A percentile compares a stretch with the other conserved stretches of the same genome.
phyloP scores from a whole-genome alignment of 2,329 filamentous ascomycete species.

The Colletotrichum sp. region DNA sequence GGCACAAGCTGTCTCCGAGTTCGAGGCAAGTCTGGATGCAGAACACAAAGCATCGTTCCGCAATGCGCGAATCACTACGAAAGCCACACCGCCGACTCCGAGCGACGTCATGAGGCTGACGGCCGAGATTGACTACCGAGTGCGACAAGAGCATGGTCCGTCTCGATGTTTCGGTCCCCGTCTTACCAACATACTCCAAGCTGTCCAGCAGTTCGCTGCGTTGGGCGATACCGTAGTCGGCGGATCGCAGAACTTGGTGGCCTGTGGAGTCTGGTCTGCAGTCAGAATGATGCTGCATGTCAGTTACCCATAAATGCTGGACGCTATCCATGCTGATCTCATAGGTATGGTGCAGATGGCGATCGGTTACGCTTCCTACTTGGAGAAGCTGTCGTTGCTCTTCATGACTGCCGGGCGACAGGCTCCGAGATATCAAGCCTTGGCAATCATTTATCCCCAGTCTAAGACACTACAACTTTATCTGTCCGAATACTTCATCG shows the following conservation, averaged over 20 bases:
- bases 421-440: background rate
- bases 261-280: slow-evolving; percentile 48
- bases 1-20: slow-evolving; percentile 42
- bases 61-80: slow-evolving; percentile 18
- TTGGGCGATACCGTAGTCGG: slow-evolving; percentile 40
- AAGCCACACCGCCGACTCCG: slow-evolving; percentile 28
- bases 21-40: slow-evolving; percentile 37
- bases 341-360: too few species aligned
- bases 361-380: background rate
- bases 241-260: slow-evolving; percentile 47
- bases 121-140: slow-evolving; percentile 36
- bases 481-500: background rate
- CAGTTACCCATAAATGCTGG: too few species aligned
- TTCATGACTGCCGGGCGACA: background rate
- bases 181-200: slow-evolving; percentile 42
- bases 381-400: background rate
- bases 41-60: slow-evolving; percentile 31
- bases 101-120: slow-evolving; percentile 44
- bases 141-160: slow-evolving; percentile 17
- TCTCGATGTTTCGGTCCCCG: slow-evolving; percentile 42
- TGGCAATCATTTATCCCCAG: fast-evolving
- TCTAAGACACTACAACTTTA: fast-evolving
- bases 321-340: too few species aligned
- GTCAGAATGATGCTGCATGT: slow-evolving; percentile 41
- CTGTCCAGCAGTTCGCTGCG: slow-evolving; percentile 46